Base-by-base conservation (phyloP, 2,329 filamentous ascomycete species). In the Aureobasidium namibiae region DNA sequence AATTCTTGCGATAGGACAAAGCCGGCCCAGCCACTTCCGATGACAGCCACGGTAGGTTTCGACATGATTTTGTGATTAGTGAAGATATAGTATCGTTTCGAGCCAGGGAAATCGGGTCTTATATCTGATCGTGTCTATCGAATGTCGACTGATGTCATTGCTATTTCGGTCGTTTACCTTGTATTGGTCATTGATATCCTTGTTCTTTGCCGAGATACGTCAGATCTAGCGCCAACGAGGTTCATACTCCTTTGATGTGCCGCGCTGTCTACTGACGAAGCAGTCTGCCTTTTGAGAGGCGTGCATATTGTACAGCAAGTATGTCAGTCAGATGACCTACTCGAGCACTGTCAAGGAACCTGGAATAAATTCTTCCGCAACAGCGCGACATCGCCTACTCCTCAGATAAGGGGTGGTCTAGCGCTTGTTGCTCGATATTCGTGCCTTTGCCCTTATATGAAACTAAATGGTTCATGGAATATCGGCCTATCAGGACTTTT, bases 11-110 rank as follows among this genome's bases (percentile, higher is more conserved):
- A 67, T 4, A 76, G 64, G 11, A 70, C 72, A 61, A 69, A 75
- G 31, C 74, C 74, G 39, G 70, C 70, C 73, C 73, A 76, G 29
- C 74, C 74, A 21, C 72, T 71, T 10, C 74, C 74, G 14, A 76
- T 68, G 45, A 76, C 66, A 2, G 69, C 67, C n/a, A 67, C 21
- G 14, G 61, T 64, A 34, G 59, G 59, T 41, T 63, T 62, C 9
- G 57, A 50, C 33, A 50, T 48, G 26, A 14, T 14, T 2, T 33
- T 16, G 16, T 14, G 16, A 21, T 33, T 18, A 10, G n/a, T 18
- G 16, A n/a, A n/a, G n/a, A n/a, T n/a, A n/a, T n/a, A n/a, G n/a
- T n/a, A n/a, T n/a, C n/a, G n/a, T n/a, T n/a, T n/a, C n/a, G 21
- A 33, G n/a, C 5, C 4, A 33, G 11, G 5, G 18, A 45, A 29